Percentiles rank a stretch among this genome's conserved stretches.
Conservation (phyloP, 352 stramenopile species). For the Phytophthora pini region DNA sequence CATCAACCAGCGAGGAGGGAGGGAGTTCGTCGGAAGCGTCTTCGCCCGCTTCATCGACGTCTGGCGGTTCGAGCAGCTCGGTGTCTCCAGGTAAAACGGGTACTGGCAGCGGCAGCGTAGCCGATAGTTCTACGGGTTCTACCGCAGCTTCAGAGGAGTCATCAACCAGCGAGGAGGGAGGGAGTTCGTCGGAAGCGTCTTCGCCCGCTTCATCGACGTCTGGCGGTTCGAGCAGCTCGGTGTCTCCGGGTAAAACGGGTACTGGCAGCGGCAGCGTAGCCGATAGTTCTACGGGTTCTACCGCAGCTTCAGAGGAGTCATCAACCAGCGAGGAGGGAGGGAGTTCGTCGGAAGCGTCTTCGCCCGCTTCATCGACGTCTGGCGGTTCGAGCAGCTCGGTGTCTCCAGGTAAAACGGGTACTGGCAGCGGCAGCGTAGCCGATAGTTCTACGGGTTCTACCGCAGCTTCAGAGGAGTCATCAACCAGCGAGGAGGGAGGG, state of each 20-base stretch:
- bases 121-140: too few relatives aligned
- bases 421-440: background rate
- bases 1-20: too few relatives aligned
- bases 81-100: too few relatives aligned
- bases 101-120: background rate
- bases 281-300: too few relatives aligned
- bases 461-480: background rate
- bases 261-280: background rate
- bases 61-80: too few relatives aligned
- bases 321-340: background rate
- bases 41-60: too few relatives aligned
- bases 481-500: background rate
- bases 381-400: background rate
- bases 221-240: background rate
- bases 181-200: background rate
- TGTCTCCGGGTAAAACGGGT: background rate
- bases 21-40: too few relatives aligned
- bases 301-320: background rate
- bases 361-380: background rate
- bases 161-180: background rate
- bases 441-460: too few relatives aligned
- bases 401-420: background rate
- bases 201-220: background rate
- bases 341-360: background rate
- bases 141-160: background rate